Percentiles rank a stretch among this genome's conserved stretches.
phyloP scores from a whole-genome alignment of 148 eudicot genomes.

The Cornus kousa region DNA sequence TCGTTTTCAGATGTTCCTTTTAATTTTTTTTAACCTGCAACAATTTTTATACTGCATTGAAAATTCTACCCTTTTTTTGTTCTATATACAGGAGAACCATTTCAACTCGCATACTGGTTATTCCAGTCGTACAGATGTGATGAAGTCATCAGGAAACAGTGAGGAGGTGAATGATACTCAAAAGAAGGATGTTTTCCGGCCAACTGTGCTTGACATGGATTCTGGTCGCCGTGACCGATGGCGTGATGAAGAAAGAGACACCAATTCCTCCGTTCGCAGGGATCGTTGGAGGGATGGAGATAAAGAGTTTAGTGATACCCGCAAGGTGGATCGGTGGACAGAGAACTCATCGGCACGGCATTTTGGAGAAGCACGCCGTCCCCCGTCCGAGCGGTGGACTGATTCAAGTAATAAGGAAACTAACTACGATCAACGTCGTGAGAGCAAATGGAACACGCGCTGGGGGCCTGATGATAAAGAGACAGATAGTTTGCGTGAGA shows the following conservation, averaged over 20 bases:
- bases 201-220: constrained; percentile 75
- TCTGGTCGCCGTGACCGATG: constrained; percentile 80
- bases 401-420: constrained; percentile 61
- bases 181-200: constrained; percentile 87
- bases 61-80: constrained; percentile 4
- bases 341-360: constrained; percentile 49
- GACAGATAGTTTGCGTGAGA: constrained; percentile 42
- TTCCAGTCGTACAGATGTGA: constrained; percentile 36
- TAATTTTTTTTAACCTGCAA: not conserved
- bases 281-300: constrained; percentile 93
- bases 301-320: constrained; percentile 57
- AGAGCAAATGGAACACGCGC: constrained; percentile 84
- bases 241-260: constrained; percentile 98
- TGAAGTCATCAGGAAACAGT: constrained; percentile 44
- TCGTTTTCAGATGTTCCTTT: too few relatives aligned
- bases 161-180: constrained; percentile 43
- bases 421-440: constrained; percentile 70
- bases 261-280: constrained; percentile 60
- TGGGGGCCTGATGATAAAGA: constrained; percentile 90
- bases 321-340: constrained; percentile 56
- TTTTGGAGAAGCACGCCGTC: constrained; percentile 72
- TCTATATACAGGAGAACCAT: constrained; percentile 55
- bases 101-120: constrained; percentile 38
- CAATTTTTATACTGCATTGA: not conserved
- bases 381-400: constrained; percentile 56